phyloP scores from a whole-genome alignment of 78 protist genomes.

The Anaeramoeba ignava region DNA sequence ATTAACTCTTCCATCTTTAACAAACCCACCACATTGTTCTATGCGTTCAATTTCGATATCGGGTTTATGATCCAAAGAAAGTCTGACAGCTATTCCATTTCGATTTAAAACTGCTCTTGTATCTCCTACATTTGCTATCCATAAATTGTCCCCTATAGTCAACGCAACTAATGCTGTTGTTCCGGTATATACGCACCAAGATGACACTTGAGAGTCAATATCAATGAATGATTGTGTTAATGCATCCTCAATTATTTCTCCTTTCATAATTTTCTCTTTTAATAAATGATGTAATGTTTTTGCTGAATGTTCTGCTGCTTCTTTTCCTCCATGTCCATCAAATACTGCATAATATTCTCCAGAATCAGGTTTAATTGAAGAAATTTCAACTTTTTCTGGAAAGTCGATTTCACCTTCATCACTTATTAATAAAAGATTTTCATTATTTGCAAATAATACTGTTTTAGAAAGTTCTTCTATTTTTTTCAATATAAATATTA shows the following conservation, averaged over 20 bases:
- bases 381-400: too few species aligned
- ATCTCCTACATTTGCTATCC: conserved; percentile 63
- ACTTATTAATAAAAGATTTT: too few species aligned
- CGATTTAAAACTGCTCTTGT: conserved; percentile 53
- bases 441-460: too few species aligned
- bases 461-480: too few species aligned
- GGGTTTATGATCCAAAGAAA: conserved; percentile 64
- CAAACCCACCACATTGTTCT: conserved; percentile 48
- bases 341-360: too few species aligned
- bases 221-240: conserved; percentile 11
- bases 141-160: conserved; percentile 16
- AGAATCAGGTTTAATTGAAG: too few species aligned
- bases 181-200: conserved; percentile 39
- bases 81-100: conserved; percentile 32
- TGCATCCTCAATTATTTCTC: background rate
- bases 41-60: conserved; percentile 55
- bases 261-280: background rate
- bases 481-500: too few species aligned
- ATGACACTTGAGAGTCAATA: conserved; percentile 7
- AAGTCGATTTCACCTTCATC: too few species aligned
- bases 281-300: background rate
- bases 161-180: conserved; percentile 53
- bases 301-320: background rate
- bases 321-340: conserved; percentile 29
- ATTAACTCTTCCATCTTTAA: conserved; percentile 37